phyloP scores from a whole-genome alignment of 805 yeast genomes.

The Yamadazyma ubonensis region DNA sequence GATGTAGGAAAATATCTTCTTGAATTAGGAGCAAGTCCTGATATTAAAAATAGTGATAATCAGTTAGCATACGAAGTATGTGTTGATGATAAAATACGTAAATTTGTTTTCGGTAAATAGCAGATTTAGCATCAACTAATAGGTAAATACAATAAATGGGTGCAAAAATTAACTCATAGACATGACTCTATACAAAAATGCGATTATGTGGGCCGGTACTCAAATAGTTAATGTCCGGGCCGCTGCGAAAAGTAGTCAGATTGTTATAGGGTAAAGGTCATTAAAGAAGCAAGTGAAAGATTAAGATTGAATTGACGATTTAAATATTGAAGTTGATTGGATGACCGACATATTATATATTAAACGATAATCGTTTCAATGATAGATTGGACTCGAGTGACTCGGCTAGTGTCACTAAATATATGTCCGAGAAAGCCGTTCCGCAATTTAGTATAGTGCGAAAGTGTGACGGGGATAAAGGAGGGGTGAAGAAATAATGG shows the following conservation, averaged over 20 bases:
- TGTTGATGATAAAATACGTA: conserved; percentile 33
- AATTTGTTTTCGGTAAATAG: conserved; percentile 17
- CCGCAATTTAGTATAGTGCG: background rate
- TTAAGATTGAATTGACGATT: too few species aligned
- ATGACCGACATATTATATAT: too few species aligned
- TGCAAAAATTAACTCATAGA: conserved; percentile 5
- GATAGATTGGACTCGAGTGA: background rate
- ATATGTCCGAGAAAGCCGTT: conserved; percentile 6
- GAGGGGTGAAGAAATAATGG: background rate
- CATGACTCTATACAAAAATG: too few species aligned
- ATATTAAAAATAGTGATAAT: conserved; percentile 49
- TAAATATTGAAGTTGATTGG: too few species aligned
- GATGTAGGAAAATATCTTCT: conserved; percentile 67
- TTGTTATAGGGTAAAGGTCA: too few species aligned
- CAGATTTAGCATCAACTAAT: background rate
- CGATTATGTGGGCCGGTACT: background rate
- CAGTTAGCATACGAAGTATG: conserved; percentile 39
- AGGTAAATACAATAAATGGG: background rate
- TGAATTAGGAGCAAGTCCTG: conserved; percentile 65
- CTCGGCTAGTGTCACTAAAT: background rate
- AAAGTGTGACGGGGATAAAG: conserved; percentile 2
- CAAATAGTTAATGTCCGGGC: background rate
- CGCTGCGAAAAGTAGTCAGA: background rate
- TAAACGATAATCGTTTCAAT: background rate
- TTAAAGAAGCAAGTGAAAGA: too few species aligned